Base-by-base conservation (phyloP, 352 stramenopile genomes). In the Globisporangium barbulae region DNA sequence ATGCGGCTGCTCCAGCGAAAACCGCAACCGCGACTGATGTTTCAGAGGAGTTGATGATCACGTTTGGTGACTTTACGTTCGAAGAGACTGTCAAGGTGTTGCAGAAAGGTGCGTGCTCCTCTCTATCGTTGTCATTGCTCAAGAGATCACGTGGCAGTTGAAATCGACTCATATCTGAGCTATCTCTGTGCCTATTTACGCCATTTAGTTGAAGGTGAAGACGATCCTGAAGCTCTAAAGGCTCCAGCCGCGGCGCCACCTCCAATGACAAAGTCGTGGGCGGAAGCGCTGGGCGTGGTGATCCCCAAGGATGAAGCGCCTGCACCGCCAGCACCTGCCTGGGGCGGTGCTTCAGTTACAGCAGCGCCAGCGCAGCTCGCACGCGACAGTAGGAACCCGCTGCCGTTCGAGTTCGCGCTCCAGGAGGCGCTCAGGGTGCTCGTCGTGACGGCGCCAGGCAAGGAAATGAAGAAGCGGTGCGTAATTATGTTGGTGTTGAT, bases 401-500 rank as follows among this genome's bases (percentile, higher is more conserved):
- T 89, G 54, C 31, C 67, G 37, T 91, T 94, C 61, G 83, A 93
- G 42, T 70, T 81, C 13, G 86, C 82, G 6, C 73, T 94, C 25
- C 84, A 94, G 55, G 67, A 79, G 19, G 83, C 82, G 21, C 75
- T 94, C 4, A 35, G 68, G 31, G 44, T 50, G 13, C 64, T 94
- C 25, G 73, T 93, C 19, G 70, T 93, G 30, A 76, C 73, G 44
- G 70, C 79, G n/a, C 75, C 81, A 0, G 82, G 75, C 5, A 85
- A 85, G 58, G 86, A 94, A 53, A 90, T 94, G 75, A 91, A 93
- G 72, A 93, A 91, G 55, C 73, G 85, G 85, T 92, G 10, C 31
- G 30, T 53, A 15, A 2, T 21, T 21, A 21, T 28, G 25, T 28
- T 28, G 25, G 25, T 28, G 25, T 28, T 28, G 25, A 28, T 28